Percentiles rank a stretch among this genome's conserved stretches.
Conservation (phyloP, 2,329 filamentous ascomycete genomes). For the Epicoccum sorghinum region DNA sequence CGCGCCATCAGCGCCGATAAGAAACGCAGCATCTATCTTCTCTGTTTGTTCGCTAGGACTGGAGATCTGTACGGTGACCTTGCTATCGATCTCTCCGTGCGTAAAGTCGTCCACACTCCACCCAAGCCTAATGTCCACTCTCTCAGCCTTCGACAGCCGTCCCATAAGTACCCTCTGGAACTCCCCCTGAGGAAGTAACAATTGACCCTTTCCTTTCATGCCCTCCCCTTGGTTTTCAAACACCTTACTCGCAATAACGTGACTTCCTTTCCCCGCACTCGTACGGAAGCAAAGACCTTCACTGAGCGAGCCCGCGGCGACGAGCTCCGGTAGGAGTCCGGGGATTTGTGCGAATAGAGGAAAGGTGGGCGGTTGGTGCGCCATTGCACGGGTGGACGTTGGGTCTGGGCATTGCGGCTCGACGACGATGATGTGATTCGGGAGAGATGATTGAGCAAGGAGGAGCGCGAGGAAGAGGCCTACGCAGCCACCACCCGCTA, state of each 20-base stretch:
- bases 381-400: constrained; percentile 49
- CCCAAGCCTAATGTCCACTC: constrained; percentile 29
- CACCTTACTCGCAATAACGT: constrained; percentile 34
- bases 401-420: constrained; percentile 33
- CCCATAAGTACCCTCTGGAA: constrained; percentile 38
- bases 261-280: constrained; percentile 27
- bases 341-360: constrained; percentile 46
- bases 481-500: constrained; percentile 50
- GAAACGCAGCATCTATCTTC: constrained; percentile 30
- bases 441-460: constrained; percentile 43
- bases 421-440: constrained; percentile 44
- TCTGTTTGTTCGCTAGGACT: constrained; percentile 7
- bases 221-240: constrained; percentile 33
- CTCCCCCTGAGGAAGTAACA: constrained; percentile 40
- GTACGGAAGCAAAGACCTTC: constrained; percentile 40
- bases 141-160: constrained; percentile 18
- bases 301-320: constrained; percentile 31
- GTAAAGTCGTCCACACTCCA: constrained; percentile 18
- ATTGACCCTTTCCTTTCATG: constrained; percentile 29
- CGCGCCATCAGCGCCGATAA: constrained; percentile 43
- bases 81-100: background rate
- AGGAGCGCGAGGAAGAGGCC: constrained; percentile 51
- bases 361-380: constrained; percentile 51
- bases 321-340: constrained; percentile 46
- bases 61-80: background rate